These are phyloP conservation scores for Borealophlyctis nickersoniae DNA, from an alignment of 192 early-diverging fungal species.

Conservation along the genomic window DNA sequence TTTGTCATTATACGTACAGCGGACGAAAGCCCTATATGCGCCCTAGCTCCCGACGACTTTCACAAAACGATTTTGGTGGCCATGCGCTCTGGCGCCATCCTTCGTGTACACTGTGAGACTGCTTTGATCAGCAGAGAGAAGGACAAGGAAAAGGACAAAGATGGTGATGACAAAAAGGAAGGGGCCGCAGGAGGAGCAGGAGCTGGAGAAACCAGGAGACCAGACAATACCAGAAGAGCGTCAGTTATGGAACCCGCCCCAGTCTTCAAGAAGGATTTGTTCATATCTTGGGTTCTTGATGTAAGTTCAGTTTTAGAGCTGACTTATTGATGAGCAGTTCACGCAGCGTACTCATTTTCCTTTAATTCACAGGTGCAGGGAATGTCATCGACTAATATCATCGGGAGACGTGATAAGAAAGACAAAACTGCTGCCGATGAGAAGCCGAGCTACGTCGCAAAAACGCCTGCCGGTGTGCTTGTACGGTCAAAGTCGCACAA, in stretches of 20 bases:
- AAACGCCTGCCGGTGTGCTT: background rate
- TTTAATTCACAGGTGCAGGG: constrained; percentile 9
- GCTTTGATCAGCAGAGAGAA: constrained; percentile 4
- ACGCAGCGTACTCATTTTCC: background rate
- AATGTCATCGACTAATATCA: constrained; percentile 8
- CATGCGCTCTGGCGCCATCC: constrained; percentile 23
- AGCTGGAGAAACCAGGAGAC: background rate
- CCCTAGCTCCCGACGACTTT: constrained; percentile 19
- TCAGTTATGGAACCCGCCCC: constrained; percentile 1
- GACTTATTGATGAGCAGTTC: no score
- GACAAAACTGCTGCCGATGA: background rate
- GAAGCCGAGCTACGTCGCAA: background rate
- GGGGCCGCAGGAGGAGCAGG: constrained; percentile 1
- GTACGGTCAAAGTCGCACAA: background rate
- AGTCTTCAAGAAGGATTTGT: constrained; percentile 22
- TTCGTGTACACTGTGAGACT: constrained; percentile 28
- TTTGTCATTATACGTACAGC: background rate
- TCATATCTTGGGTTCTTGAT: constrained; percentile 29
- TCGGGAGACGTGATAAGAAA: background rate
- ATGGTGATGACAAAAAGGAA: constrained; percentile 5
- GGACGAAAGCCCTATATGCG: constrained; percentile 5
- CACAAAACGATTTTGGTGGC: constrained; percentile 25
- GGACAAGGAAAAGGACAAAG: background rate
- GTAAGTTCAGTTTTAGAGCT: constrained; percentile 1
- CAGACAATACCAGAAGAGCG: background rate